Evolutionary conservation across 2,329 filamentous ascomycete genomes (phyloP).

Genomic region (Ascochyta clinopodiicola): DNA sequence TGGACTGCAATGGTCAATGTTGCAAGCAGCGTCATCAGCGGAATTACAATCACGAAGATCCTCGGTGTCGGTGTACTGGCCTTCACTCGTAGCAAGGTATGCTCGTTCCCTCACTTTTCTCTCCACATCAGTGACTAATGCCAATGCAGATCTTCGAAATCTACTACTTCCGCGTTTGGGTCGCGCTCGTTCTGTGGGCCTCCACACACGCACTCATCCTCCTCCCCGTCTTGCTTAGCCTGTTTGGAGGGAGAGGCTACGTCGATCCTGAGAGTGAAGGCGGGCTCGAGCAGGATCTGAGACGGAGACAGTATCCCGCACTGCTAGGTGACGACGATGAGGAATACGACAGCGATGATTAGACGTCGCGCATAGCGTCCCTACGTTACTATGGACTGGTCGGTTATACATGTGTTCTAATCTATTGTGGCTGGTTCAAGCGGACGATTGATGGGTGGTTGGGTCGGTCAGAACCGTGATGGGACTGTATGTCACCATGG

Average conservation of each 20-base stretch:
- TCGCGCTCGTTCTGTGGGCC: constrained; percentile 88
- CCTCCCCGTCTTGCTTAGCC: constrained; percentile 84
- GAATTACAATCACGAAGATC: constrained; percentile 95
- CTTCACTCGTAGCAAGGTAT: constrained; percentile 83
- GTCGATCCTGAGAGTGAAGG: constrained; percentile 86
- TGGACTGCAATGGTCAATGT: constrained; percentile 96
- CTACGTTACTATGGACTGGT: background rate
- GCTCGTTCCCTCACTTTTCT: constrained; percentile 1
- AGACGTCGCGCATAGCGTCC: constrained; percentile 3
- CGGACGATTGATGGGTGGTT: background rate
- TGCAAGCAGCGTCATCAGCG: constrained; percentile 90
- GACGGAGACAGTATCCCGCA: constrained; percentile 77
- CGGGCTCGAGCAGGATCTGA: constrained; percentile 87
- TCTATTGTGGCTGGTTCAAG: background rate
- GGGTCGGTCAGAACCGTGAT: background rate
- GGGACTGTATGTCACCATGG: background rate
- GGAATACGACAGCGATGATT: constrained; percentile 64
- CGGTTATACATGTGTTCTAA: background rate
- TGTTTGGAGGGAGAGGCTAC: constrained; percentile 84
- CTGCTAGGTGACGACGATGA: constrained; percentile 72
- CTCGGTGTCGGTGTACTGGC: constrained; percentile 90
- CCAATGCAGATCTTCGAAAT: constrained; percentile 87
- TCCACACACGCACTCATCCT: constrained; percentile 89
- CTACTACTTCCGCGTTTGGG: constrained; percentile 98
- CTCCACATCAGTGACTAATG: background rate